These are phyloP conservation scores for Boletus rex-veris DNA, from an alignment of 768 basidiomycete genomes.

Conservation along the genomic window DNA sequence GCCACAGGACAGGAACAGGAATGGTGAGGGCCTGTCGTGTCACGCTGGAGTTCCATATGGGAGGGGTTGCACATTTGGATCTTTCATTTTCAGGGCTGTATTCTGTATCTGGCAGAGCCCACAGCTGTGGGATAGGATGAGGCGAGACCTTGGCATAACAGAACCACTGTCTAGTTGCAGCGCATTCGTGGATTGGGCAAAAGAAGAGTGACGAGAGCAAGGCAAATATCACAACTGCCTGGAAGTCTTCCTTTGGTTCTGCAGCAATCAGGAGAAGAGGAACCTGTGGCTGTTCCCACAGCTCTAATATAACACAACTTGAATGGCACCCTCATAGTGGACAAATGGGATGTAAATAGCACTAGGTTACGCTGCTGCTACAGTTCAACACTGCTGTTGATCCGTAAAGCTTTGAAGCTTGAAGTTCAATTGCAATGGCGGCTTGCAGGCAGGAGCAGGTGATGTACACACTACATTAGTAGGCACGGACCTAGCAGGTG, in stretches of 20 bases:
- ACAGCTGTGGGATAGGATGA: not conserved
- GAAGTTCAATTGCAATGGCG: slow-evolving; percentile 11
- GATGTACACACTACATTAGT: no score
- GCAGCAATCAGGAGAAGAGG: not conserved
- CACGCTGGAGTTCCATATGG: not conserved
- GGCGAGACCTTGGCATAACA: not conserved
- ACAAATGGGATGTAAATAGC: no score
- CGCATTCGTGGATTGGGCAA: not conserved
- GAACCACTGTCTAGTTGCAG: not conserved
- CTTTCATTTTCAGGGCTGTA: not conserved
- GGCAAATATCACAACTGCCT: not conserved
- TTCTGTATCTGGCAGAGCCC: not conserved
- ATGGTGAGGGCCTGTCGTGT: not conserved
- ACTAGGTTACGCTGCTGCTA: no score
- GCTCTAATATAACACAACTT: no score
- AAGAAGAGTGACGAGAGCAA: not conserved
- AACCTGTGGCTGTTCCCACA: no score
- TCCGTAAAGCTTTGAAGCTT: no score
- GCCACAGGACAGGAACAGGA: not conserved
- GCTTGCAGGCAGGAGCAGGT: no score
- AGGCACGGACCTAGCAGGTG: no score
- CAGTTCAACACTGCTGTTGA: no score
- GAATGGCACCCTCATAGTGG: no score
- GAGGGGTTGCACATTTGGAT: no score
- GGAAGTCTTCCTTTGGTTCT: not conserved